Evolutionary conservation across 83 land plant genomes (phyloP), one percentile per base, ranked within the genome.

Genomic region (Picea engelmannii): DNA sequence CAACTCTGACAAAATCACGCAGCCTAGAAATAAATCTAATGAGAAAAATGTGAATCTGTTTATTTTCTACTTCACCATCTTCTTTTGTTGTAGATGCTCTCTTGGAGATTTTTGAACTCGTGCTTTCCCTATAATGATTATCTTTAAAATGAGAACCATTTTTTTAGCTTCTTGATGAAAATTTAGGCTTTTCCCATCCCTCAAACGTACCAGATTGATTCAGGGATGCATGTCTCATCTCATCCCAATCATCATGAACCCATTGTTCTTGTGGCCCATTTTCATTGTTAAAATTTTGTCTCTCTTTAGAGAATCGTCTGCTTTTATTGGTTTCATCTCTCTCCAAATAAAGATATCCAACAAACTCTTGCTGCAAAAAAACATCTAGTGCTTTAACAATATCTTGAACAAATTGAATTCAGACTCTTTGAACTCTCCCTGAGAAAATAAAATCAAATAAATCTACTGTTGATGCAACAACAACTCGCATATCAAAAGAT

Each of bases 401-500:
- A 55, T 86, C 88, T 69, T 84, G 85, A 49, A 83, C 87, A n/a
- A 86, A 73, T 18, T 52, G 61, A 20, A 80, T 61, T 62, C 86
- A 35, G 6, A 86, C 79, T 25, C 88, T 79, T 63, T 71, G 24
- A 20, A 83, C 86, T 80, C 84, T 85, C 24, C 83, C 88, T 9
- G 88, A 86, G 65, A 86, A 83, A 66, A 86, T 86, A 58, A 83
- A 86, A 69, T 71, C 67, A 58, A 84, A 35, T 4, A 86, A 62
- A 62, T 86, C 88, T 58, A 79, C 49, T 25, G 88, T 79, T 8
- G 88, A 76, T 21, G 88, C 85, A 55, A 86, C 88, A 44, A 83
- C 88, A 38, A 83, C 88, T 55, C 86, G 82, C 62, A 81, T 84
- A 74, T 86, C 86, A 80, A 86, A 83, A 10, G 87, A 75, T 66